phyloP scores from a whole-genome alignment of 441 rosid species.

The Adansonia rubrostipa region DNA sequence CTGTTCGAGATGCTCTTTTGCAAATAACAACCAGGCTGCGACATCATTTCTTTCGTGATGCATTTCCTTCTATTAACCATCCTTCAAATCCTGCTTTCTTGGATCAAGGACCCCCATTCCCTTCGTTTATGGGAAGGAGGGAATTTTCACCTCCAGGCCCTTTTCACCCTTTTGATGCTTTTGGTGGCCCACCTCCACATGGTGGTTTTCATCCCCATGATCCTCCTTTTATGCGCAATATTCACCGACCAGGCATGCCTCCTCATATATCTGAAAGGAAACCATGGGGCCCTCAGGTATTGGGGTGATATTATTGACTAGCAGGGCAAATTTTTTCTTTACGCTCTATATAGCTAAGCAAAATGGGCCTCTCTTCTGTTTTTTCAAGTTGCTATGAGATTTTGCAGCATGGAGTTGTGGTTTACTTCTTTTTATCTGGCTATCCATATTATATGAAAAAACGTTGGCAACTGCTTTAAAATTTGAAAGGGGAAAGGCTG shows the following conservation, averaged over 20 bases:
- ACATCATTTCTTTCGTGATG: slow-evolving; percentile 65
- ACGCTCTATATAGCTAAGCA: background rate
- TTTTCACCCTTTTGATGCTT: slow-evolving; percentile 57
- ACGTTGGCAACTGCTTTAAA: background rate
- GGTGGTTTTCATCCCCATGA: slow-evolving; percentile 58
- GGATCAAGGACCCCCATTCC: slow-evolving; percentile 63
- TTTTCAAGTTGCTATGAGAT: background rate
- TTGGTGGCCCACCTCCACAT: slow-evolving; percentile 59
- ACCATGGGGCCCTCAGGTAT: slow-evolving; percentile 80
- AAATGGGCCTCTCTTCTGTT: background rate
- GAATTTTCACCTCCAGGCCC: slow-evolving; percentile 74
- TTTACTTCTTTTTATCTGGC: background rate
- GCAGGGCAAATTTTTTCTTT: background rate
- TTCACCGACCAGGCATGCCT: slow-evolving; percentile 55
- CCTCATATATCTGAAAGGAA: slow-evolving; percentile 58
- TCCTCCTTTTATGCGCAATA: slow-evolving; percentile 54
- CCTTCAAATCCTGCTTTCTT: slow-evolving; percentile 55
- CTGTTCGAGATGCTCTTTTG: slow-evolving; percentile 72
- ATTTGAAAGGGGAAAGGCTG: slow-evolving; percentile 15
- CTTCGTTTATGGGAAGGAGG: slow-evolving; percentile 63
- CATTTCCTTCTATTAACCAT: slow-evolving; percentile 54
- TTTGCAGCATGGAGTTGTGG: background rate
- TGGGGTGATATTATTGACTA: background rate
- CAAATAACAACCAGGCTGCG: slow-evolving; percentile 72
- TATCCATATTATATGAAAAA: background rate